These are phyloP conservation scores for Thalassiosira profunda DNA, from an alignment of 108 stramenopile species.

Conservation along the genomic window DNA sequence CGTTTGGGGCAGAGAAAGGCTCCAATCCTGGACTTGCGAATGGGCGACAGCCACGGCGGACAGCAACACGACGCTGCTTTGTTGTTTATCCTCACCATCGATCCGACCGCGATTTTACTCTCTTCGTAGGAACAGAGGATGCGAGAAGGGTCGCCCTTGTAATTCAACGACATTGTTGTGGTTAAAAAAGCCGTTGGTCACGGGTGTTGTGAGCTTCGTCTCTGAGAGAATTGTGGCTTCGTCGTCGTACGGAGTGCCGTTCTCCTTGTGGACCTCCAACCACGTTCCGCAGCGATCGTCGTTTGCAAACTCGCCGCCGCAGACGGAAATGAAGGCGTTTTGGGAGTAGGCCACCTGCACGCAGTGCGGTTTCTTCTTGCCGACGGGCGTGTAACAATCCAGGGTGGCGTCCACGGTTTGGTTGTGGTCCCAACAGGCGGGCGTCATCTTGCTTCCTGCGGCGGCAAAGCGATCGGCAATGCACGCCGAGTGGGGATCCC, in stretches of 20 bases:
- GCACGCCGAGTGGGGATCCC: conserved; percentile 46
- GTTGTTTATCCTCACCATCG: conserved; percentile 45
- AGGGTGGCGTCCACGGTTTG: conserved; percentile 54
- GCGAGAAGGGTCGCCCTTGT: conserved; percentile 38
- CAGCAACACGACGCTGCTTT: conserved; percentile 39
- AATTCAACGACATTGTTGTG: conserved; percentile 47
- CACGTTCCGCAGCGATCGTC: conserved; percentile 56
- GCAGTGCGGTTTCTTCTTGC: conserved; percentile 36
- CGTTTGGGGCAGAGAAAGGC: conserved; percentile 49
- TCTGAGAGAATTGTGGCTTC: conserved; percentile 45
- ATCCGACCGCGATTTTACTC: conserved; percentile 20
- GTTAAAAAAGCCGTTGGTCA: conserved; percentile 43
- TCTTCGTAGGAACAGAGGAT: conserved; percentile 60
- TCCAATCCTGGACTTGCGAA: conserved; percentile 26
- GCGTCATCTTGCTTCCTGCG: conserved; percentile 16
- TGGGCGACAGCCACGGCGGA: conserved; percentile 30
- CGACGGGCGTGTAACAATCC: conserved; percentile 33
- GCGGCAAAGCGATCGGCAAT: conserved; percentile 41
- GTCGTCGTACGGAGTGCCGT: conserved; percentile 45
- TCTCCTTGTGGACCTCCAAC: conserved; percentile 53
- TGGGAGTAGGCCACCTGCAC: conserved; percentile 60
- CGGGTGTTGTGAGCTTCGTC: conserved; percentile 27
- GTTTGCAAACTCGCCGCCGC: conserved; percentile 47
- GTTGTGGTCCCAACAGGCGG: conserved; percentile 65
- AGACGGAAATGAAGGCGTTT: conserved; percentile 42